These are phyloP conservation scores for Nigrospora oryzae DNA, from an alignment of 2,329 filamentous ascomycete genomes.

Conservation along the genomic window DNA sequence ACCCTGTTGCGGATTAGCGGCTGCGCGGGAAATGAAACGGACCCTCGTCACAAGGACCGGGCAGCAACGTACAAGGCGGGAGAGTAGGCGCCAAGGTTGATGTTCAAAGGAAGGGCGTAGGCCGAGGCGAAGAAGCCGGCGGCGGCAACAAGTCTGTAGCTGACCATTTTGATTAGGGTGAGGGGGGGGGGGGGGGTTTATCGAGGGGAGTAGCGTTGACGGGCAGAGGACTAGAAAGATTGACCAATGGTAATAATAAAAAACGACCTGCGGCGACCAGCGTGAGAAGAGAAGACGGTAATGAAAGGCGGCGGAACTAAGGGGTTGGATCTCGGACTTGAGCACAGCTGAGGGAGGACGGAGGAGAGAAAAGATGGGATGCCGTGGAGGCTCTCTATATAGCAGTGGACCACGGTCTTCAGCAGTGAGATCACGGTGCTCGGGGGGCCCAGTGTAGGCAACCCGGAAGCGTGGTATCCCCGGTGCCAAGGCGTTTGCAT, in stretches of 20 bases:
- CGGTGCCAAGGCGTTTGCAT: conserved; percentile 18
- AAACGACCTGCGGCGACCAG: conserved; percentile 26
- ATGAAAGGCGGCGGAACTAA: conserved; percentile 9
- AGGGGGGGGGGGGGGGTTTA: background rate
- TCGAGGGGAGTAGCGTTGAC: conserved; percentile 1
- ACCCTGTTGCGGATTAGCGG: conserved; percentile 15
- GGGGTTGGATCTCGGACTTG: conserved; percentile 13
- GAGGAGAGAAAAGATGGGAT: background rate
- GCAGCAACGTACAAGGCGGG: conserved; percentile 27
- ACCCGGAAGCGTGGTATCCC: background rate
- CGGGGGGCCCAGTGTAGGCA: background rate
- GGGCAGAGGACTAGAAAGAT: conserved; percentile 7
- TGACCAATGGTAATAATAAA: conserved; percentile 16
- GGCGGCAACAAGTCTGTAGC: conserved; percentile 24
- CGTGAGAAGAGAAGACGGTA: conserved; percentile 17
- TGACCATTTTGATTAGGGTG: conserved; percentile 20
- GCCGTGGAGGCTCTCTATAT: conserved; percentile 21
- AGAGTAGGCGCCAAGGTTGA: conserved; percentile 35
- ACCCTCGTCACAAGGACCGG: too few species aligned
- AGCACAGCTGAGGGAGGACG: conserved; percentile 23
- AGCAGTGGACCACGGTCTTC: conserved; percentile 3
- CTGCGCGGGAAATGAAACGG: too few species aligned
- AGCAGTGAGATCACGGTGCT: background rate
- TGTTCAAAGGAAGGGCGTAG: conserved; percentile 28
- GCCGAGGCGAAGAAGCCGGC: conserved; percentile 25